Percentiles rank a stretch among this genome's conserved stretches.
These are phyloP conservation scores for Straminergon stramineum DNA, from an alignment of 225 moss, liverwort and hornwort species.

Conservation along the genomic window DNA sequence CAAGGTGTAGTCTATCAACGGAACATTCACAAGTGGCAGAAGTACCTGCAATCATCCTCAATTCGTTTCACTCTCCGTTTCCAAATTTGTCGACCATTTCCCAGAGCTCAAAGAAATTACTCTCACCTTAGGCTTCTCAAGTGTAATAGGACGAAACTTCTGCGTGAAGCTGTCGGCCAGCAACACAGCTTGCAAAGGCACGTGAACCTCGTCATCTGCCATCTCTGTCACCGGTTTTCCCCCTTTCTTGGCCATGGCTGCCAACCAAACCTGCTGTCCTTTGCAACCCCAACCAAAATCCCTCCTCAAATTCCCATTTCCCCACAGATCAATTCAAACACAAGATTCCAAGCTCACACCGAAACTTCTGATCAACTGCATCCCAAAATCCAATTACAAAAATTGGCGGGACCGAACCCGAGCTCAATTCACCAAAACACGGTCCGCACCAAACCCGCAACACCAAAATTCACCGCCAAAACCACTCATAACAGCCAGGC, in stretches of 20 bases:
- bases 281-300: background rate
- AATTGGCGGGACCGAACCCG: background rate
- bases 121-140: constrained; percentile 90
- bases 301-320: background rate
- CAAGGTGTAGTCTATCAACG: constrained; percentile 93
- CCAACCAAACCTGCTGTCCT: background rate
- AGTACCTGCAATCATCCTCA: constrained; percentile 52
- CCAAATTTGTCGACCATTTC: background rate
- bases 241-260: constrained; percentile 9
- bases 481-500: background rate
- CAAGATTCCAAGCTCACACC: background rate
- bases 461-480: background rate
- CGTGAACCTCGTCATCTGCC: constrained; percentile 79
- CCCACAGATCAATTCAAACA: background rate
- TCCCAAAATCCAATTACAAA: background rate
- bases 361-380: background rate
- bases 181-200: constrained; percentile 87
- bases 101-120: background rate
- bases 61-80: background rate
- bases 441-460: background rate
- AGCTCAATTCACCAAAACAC: background rate
- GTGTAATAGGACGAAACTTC: constrained; percentile 94
- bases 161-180: constrained; percentile 94
- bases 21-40: constrained; percentile 93
- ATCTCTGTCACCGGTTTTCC: constrained; percentile 41